Percentiles rank a stretch among this genome's conserved stretches.
These are phyloP conservation scores for Physcomitrellopsis africana DNA, from an alignment of 225 moss, liverwort and hornwort species.

Conservation along the genomic window DNA sequence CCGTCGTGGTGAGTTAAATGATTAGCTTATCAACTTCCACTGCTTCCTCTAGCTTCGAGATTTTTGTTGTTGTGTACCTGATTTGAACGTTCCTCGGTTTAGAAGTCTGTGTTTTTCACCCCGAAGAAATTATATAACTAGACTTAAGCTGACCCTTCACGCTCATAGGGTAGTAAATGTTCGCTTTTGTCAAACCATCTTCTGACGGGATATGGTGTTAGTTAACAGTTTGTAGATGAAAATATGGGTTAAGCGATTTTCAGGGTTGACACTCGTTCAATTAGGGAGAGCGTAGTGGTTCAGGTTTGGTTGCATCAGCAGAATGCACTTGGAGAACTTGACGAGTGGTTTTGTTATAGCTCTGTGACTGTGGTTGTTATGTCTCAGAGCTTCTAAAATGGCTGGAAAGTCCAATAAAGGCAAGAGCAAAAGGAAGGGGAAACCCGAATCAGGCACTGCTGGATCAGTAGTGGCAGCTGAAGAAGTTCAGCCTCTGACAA, in stretches of 20 bases:
- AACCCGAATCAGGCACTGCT: conserved; percentile 41
- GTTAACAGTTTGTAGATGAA: too few relatives aligned
- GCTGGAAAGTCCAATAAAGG: conserved; percentile 80
- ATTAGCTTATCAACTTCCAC: not conserved
- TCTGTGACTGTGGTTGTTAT: conserved; percentile 25
- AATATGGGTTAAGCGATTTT: not conserved
- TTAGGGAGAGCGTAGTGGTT: not conserved
- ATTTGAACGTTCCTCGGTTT: too few relatives aligned
- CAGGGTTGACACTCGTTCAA: not conserved
- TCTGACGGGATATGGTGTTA: too few relatives aligned
- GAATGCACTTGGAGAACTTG: not conserved
- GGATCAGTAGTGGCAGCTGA: conserved; percentile 30
- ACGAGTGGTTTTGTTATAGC: conserved; percentile 4
- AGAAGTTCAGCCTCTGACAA: conserved; percentile 45
- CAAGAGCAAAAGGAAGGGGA: conserved; percentile 77
- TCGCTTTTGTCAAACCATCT: too few relatives aligned
- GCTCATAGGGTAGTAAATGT: too few relatives aligned
- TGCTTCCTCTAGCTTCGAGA: too few relatives aligned
- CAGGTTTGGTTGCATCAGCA: not conserved
- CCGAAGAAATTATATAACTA: too few relatives aligned
- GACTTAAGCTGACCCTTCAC: too few relatives aligned
- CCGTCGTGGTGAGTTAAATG: not conserved
- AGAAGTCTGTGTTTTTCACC: too few relatives aligned
- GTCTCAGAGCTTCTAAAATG: conserved; percentile 67
- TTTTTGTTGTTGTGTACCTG: too few relatives aligned